phyloP scores from a whole-genome alignment of 306 rosid genomes.

The Potentilla sterilis region DNA sequence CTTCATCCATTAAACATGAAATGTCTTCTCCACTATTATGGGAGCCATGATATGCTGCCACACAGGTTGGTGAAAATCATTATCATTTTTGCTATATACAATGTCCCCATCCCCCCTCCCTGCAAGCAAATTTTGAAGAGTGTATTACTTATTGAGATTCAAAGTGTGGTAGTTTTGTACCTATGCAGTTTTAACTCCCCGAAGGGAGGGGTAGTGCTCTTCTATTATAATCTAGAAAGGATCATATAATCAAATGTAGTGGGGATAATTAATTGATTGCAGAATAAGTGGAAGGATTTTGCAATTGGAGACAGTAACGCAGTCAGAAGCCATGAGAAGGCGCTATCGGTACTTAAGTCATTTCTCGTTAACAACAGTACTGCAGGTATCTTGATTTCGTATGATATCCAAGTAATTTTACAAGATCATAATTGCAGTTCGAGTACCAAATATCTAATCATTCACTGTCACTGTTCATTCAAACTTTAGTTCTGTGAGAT shows the following conservation, averaged over 20 bases:
- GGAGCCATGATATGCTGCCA: constrained; percentile 77
- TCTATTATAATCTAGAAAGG: neutral
- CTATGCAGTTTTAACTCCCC: neutral
- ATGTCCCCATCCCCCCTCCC: neutral
- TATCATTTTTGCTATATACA: neutral
- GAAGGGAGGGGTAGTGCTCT: neutral
- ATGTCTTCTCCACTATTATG: constrained; percentile 81
- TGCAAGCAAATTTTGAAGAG: neutral
- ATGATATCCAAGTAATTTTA: neutral
- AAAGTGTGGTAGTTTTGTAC: neutral
- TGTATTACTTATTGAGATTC: neutral
- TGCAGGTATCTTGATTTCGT: constrained; percentile 53
- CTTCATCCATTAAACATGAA: constrained; percentile 90
- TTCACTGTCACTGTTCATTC: constrained; percentile 10
- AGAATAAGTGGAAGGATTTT: constrained; percentile 83
- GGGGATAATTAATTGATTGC: constrained; percentile 24
- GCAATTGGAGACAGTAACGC: constrained; percentile 77
- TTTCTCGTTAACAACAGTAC: constrained; percentile 78
- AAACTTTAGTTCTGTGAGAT: constrained; percentile 85
- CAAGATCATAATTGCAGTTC: constrained; percentile 6
- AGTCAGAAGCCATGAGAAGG: constrained; percentile 85
- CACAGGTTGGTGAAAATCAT: constrained; percentile 50
- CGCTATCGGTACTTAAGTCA: constrained; percentile 84
- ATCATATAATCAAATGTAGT: neutral
- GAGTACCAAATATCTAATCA: constrained; percentile 19